Base-by-base conservation (phyloP, 2,329 filamentous ascomycete species). In the Huntiella bhutanensis region DNA sequence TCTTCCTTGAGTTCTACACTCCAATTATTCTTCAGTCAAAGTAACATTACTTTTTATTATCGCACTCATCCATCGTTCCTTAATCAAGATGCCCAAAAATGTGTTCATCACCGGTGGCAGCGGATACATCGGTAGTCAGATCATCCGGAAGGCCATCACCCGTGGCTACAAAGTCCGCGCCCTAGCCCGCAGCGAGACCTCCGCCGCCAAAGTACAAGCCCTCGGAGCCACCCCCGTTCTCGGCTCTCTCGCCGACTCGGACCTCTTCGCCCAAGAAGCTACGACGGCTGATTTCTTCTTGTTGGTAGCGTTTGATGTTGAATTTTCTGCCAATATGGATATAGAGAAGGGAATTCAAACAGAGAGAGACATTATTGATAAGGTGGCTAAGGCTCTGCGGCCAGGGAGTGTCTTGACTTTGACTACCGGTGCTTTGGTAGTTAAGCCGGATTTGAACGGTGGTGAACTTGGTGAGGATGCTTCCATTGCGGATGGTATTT, bases 251-350 rank as follows among this genome's bases (percentile, higher is more conserved):
- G 49, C 50, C 2, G 54, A 60, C 7, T 56, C 62, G 35, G 59
- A 63, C 16, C 51, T 64, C 2, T 57, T 70, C 4, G 56, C 55
- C 2, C 28, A 49, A 11, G 61, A 66, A 51, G 58, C 59, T 41
- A 51, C 57, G n/a, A 49, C 54, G 7, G 63, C 64, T 4, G 64
- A 69, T 46, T 53, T 58, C n/a, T 61, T 69, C 5, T 53, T 69
- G 4, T 62, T 65, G 49, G 57, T 69, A 4, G 66, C 62, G 3
- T 56, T 58, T 45, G 52, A 60, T 13, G 57, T 60, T 42, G 51
- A 56, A 38, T 55, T 56, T 52, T 49, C 53, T 33, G 55, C 55
- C 51, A 51, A 53, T 22, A 59, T 58, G 44, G 52, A 55, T 2
- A 57, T 55, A 22, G 51, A 56, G 10, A 44, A 55, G 3, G 52